Percentiles rank a stretch among this genome's conserved stretches.
These are phyloP conservation scores for Globisporangium apiculatum DNA, from an alignment of 352 stramenopile genomes.

Conservation along the genomic window DNA sequence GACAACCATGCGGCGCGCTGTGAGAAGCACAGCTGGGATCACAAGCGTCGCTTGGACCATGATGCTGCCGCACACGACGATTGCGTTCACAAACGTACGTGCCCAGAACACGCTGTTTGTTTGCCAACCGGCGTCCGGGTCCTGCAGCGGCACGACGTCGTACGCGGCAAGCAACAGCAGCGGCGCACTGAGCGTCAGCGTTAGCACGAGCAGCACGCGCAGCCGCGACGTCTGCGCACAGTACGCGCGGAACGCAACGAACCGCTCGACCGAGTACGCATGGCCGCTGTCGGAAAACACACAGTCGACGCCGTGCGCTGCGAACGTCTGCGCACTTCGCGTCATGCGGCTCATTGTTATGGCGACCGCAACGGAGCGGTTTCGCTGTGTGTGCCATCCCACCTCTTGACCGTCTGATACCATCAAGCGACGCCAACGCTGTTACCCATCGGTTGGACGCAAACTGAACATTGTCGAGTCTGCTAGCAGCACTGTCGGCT, in stretches of 20 bases:
- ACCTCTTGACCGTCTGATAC: too few relatives aligned
- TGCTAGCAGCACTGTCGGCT: too few relatives aligned
- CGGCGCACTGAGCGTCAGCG: background rate
- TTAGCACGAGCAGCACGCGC: background rate
- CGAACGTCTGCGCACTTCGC: too few relatives aligned
- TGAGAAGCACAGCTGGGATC: background rate
- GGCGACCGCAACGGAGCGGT: too few relatives aligned
- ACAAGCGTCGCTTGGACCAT: background rate
- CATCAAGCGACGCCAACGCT: too few relatives aligned
- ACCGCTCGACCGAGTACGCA: background rate
- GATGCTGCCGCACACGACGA: too few relatives aligned
- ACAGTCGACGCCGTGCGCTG: too few relatives aligned
- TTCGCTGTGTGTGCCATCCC: too few relatives aligned
- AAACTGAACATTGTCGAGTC: too few relatives aligned
- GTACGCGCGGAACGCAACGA: background rate
- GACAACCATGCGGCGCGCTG: background rate
- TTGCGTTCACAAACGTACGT: background rate
- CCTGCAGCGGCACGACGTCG: constrained; percentile 3
- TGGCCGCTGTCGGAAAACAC: background rate
- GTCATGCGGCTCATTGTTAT: too few relatives aligned
- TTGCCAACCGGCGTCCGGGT: background rate
- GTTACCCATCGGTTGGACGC: too few relatives aligned
- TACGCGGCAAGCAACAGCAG: background rate
- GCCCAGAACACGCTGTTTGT: background rate
- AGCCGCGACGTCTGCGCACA: background rate